Percentiles rank a stretch among this genome's conserved stretches.
phyloP scores from a whole-genome alignment of 1,284 basidiomycete genomes.

The Vanrija humicola region DNA sequence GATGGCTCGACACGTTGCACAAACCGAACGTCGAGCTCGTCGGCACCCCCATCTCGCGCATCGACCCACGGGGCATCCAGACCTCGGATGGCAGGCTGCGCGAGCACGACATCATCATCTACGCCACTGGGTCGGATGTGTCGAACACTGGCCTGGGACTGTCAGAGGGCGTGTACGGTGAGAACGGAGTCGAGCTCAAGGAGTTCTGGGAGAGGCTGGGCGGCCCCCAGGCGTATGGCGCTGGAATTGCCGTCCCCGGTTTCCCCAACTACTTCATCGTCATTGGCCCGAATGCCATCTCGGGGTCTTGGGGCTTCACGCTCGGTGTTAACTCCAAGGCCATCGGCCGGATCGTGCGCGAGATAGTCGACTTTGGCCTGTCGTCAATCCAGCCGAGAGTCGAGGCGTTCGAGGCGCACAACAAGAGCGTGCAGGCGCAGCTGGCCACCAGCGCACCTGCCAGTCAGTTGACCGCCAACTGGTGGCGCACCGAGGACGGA shows the following conservation, averaged over 20 bases:
- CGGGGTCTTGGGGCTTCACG: constrained; percentile 23
- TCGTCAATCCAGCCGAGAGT: constrained; percentile 16
- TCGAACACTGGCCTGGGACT: constrained; percentile 27
- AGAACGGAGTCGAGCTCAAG: constrained; percentile 21
- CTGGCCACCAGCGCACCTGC: not conserved
- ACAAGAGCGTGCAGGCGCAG: constrained; percentile 3
- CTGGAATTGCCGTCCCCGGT: constrained; percentile 24
- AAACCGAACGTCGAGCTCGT: constrained; percentile 12
- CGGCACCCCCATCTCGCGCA: not conserved
- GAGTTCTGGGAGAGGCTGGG: constrained; percentile 20
- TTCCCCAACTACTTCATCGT: constrained; percentile 28
- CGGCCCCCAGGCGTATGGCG: constrained; percentile 26
- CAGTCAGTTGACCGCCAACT: constrained; percentile 3
- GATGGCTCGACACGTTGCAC: constrained; percentile 12
- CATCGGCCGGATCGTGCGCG: constrained; percentile 16
- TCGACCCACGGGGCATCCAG: constrained; percentile 2
- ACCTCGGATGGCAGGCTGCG: constrained; percentile 17
- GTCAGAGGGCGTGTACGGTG: constrained; percentile 25
- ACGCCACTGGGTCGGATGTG: constrained; percentile 29
- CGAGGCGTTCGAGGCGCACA: constrained; percentile 11
- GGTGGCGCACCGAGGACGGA: constrained; percentile 4
- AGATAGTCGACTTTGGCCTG: constrained; percentile 16
- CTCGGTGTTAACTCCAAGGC: constrained; percentile 13
- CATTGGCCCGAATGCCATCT: constrained; percentile 23
- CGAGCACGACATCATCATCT: constrained; percentile 16